phyloP scores from a whole-genome alignment of 441 rosid species.

The Raphanus hybrid region DNA sequence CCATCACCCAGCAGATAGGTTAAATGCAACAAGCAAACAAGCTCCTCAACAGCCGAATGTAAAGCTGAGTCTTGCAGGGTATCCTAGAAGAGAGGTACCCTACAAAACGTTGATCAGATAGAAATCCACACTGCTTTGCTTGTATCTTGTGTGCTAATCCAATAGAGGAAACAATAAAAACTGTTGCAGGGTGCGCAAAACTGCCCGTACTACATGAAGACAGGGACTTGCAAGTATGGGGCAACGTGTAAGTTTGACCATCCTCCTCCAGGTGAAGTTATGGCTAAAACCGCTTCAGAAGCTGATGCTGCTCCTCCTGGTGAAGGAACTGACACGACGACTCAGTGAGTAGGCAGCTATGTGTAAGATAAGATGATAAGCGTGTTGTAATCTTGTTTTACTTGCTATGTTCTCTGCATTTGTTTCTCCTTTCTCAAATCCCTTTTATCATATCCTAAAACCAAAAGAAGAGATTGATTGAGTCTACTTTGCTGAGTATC shows the following conservation, averaged over 20 bases:
- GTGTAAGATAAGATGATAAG: constrained; percentile 36
- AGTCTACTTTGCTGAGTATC: constrained; percentile 17
- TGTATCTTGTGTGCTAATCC: constrained; percentile 26
- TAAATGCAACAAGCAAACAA: constrained; percentile 52
- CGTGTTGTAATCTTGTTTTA: constrained; percentile 37
- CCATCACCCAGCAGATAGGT: constrained; percentile 84
- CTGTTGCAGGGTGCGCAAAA: constrained; percentile 67
- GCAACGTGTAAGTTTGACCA: constrained; percentile 90
- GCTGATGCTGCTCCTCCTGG: constrained; percentile 36
- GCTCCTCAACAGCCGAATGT: constrained; percentile 49
- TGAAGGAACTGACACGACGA: constrained; percentile 36
- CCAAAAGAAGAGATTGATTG: constrained; percentile 21
- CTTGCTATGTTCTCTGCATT: constrained; percentile 15
- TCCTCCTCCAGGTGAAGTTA: constrained; percentile 93
- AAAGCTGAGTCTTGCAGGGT: constrained; percentile 92
- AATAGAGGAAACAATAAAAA: background rate
- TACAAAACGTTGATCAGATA: background rate
- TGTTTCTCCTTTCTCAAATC: constrained; percentile 1
- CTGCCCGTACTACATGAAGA: constrained; percentile 95
- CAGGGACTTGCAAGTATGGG: constrained; percentile 88
- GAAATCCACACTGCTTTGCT: constrained; percentile 12
- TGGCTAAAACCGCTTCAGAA: constrained; percentile 56
- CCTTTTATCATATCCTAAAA: constrained; percentile 16
- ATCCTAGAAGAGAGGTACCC: constrained; percentile 91
- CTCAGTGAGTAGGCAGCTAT: constrained; percentile 30